A percentile compares a stretch with the other conserved stretches of the same genome.
Conservation (phyloP, 768 basidiomycete genomes). For the Cubamyces lactineus region DNA sequence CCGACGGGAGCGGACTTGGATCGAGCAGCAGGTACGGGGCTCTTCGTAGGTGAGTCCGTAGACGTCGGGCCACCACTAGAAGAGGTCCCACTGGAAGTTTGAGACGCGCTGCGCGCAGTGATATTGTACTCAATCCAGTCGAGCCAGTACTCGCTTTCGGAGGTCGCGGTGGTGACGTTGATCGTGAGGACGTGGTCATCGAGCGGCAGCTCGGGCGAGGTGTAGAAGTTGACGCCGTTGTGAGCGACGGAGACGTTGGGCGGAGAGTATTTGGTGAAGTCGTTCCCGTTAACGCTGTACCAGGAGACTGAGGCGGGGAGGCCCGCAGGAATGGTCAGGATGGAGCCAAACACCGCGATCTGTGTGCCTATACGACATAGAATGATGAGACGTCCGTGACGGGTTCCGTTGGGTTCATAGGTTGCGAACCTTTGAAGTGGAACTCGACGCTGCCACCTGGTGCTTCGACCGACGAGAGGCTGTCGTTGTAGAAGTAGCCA, state of each 20-base stretch:
- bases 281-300: not conserved
- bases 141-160: not conserved
- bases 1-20: not conserved
- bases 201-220: not conserved
- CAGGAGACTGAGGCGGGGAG: not conserved
- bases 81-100: not conserved
- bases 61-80: too few relatives aligned
- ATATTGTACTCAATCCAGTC: not conserved
- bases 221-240: conserved; percentile 2
- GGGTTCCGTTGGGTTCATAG: not conserved
- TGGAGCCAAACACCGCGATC: not conserved
- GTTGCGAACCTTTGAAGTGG: not conserved
- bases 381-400: too few relatives aligned
- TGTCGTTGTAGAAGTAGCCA: conserved; percentile 1
- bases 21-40: not conserved
- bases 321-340: not conserved
- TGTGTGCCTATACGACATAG: not conserved
- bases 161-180: conserved; percentile 4
- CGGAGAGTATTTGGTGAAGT: not conserved
- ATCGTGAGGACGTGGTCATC: not conserved
- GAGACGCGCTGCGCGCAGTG: not conserved
- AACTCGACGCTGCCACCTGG: conserved; percentile 1
- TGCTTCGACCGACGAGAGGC: not conserved
- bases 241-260: not conserved
- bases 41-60: not conserved